phyloP scores from a whole-genome alignment of 306 rosid species.

The Dicorynia guianensis region DNA sequence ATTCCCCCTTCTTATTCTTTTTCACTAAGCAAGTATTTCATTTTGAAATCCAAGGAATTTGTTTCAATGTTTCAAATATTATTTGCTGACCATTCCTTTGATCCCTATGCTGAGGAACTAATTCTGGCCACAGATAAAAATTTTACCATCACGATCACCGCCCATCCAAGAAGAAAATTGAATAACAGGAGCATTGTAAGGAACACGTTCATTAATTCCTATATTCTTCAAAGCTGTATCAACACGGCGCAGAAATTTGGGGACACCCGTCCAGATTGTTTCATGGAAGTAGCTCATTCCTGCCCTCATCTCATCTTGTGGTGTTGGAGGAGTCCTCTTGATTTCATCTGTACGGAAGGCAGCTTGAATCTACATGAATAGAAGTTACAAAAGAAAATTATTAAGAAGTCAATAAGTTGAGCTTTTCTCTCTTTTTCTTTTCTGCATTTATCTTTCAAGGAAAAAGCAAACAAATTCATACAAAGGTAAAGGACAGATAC shows the following conservation, averaged over 20 bases:
- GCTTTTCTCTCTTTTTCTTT: not conserved
- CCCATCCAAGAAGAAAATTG: constrained; percentile 98
- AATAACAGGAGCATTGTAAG: constrained; percentile 86
- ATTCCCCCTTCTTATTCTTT: not conserved
- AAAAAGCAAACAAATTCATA: not conserved
- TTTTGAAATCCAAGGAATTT: constrained; percentile 2
- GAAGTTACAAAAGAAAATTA: not conserved
- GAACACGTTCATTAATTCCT: constrained; percentile 80
- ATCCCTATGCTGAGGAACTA: not conserved
- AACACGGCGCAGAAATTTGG: constrained; percentile 81
- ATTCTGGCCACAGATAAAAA: constrained; percentile 25
- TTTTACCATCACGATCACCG: constrained; percentile 93
- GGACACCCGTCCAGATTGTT: constrained; percentile 92
- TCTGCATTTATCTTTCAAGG: too few relatives aligned
- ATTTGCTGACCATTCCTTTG: not conserved
- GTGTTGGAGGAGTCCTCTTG: constrained; percentile 86
- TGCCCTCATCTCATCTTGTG: constrained; percentile 96
- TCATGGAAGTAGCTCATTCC: constrained; percentile 98
- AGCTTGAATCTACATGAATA: constrained; percentile 77
- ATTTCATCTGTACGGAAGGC: constrained; percentile 96
- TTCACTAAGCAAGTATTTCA: not conserved
- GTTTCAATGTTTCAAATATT: constrained; percentile 7
- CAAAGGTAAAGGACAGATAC: not conserved
- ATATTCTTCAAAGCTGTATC: constrained; percentile 89
- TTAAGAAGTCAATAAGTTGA: not conserved